Evolutionary conservation across 441 rosid species (phyloP).

Genomic region (Isatis lusitanica): DNA sequence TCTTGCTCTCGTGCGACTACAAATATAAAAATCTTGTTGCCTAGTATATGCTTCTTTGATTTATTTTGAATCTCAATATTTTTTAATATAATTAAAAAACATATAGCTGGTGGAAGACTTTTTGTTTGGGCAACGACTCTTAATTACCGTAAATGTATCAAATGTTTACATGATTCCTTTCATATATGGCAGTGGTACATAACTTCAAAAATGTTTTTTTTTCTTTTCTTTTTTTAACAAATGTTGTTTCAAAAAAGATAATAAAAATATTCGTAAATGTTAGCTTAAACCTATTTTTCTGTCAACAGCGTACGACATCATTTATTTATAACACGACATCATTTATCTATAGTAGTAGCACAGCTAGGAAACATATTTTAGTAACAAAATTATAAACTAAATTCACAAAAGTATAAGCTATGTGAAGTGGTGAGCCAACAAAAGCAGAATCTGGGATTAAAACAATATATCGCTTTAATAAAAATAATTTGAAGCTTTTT

Average conservation of each 20-base stretch:
- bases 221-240: background rate
- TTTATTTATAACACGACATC: background rate
- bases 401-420: slow-evolving; percentile 14
- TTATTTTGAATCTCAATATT: slow-evolving; percentile 21
- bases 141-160: slow-evolving; percentile 7
- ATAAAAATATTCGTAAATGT: background rate
- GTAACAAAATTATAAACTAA: background rate
- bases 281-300: background rate
- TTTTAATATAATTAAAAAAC: background rate
- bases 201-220: background rate
- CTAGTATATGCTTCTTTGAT: slow-evolving; percentile 30
- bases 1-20: slow-evolving; percentile 11
- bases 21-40: slow-evolving; percentile 21
- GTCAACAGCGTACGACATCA: background rate
- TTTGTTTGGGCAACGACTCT: slow-evolving; percentile 9
- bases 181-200: background rate
- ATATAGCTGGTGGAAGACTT: slow-evolving; percentile 24
- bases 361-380: background rate
- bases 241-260: background rate
- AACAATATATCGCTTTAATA: slow-evolving; percentile 33
- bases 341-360: background rate
- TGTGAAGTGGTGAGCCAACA: slow-evolving; percentile 33
- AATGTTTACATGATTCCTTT: slow-evolving; percentile 10
- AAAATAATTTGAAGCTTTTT: slow-evolving; percentile 26
- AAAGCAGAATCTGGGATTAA: slow-evolving; percentile 34